A percentile compares a stretch with the other conserved stretches of the same genome.
Evolutionary conservation across 805 yeast genomes (phyloP).

Genomic region (Saccharomycopsis fodiens): DNA sequence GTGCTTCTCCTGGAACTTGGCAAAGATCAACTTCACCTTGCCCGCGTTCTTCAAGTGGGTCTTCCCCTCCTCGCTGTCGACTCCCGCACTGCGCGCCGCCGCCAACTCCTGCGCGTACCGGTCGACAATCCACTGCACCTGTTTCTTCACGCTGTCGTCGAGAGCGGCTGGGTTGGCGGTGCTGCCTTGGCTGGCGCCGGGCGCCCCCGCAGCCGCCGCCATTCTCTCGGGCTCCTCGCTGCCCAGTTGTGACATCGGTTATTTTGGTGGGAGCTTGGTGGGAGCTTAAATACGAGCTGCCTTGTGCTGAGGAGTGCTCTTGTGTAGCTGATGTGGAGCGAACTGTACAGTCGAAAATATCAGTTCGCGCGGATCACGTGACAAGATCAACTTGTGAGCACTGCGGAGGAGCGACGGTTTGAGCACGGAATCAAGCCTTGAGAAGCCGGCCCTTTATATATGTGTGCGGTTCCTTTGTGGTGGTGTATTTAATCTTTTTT

Average conservation of each 20-base stretch:
- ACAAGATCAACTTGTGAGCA: too few species aligned
- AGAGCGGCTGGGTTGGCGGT: background rate
- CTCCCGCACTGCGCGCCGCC: conserved; percentile 6
- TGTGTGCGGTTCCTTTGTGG: too few species aligned
- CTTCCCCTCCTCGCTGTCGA: conserved; percentile 14
- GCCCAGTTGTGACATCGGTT: background rate
- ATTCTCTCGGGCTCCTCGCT: background rate
- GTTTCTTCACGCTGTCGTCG: background rate
- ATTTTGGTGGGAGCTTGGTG: too few species aligned
- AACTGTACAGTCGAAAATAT: too few species aligned
- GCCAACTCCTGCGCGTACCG: conserved; percentile 15
- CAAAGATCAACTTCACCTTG: conserved; percentile 10
- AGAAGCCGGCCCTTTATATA: too few species aligned
- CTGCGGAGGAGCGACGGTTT: too few species aligned
- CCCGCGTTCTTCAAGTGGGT: conserved; percentile 17
- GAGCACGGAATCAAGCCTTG: too few species aligned
- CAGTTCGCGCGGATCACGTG: too few species aligned
- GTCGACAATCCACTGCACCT: conserved; percentile 13
- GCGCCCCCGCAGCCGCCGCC: background rate
- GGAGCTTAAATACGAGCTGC: too few species aligned
- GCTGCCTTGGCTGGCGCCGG: background rate
- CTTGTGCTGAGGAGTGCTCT: too few species aligned
- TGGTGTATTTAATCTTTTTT: too few species aligned
- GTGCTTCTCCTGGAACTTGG: conserved; percentile 5
- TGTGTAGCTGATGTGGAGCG: too few species aligned